Base-by-base conservation (phyloP, 305 asterid species). In the Vinca major region DNA sequence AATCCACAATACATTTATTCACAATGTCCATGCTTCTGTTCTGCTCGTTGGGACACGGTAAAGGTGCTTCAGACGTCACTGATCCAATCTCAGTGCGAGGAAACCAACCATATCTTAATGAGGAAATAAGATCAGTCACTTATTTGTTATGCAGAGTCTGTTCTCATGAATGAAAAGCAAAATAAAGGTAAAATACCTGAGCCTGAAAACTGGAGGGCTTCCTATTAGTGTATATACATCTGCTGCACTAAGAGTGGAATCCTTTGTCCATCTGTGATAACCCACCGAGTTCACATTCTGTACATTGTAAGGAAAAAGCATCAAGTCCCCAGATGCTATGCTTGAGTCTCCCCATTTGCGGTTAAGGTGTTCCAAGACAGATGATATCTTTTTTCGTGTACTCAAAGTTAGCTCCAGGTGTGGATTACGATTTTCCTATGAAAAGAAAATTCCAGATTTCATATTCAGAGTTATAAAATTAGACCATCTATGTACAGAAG, bases 31-130 rank as follows among this genome's bases (percentile, higher is more conserved):
- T 74, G 76, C 73, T 77, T 67, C 52, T 19, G 65, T 66, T 73
- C 21, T 77, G 80, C 78, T 72, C 88, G 51, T 62, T 58, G 19
- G 79, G 47, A 70, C 71, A 70, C 33, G 92, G 77, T 50, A 66
- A 57, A 47, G 82, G 76, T 76, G 75, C 83, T 68, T 73, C 86
- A 75, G 81, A 79, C 66, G 78, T 77, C 26, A 66, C 83, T 65
- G 81, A 77, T 77, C 78, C 90, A 71, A 83, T 66, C 67, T 81
- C 95, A 36, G 89, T 77, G 70, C 77, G 82, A 51, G 88, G 77
- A 81, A 91, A 89, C 99, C 99, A 93, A 68, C 97, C 97, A 75
- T 93, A 93, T 78, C 99, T 90, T 73, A 11, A 77, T 11, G 62
- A 67, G 37, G 69, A 20, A 67, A 74, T 21, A 69, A 49, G 71